A percentile compares a stretch with the other conserved stretches of the same genome.
phyloP scores from a whole-genome alignment of 441 rosid species.

The Aleurites moluccanus region DNA sequence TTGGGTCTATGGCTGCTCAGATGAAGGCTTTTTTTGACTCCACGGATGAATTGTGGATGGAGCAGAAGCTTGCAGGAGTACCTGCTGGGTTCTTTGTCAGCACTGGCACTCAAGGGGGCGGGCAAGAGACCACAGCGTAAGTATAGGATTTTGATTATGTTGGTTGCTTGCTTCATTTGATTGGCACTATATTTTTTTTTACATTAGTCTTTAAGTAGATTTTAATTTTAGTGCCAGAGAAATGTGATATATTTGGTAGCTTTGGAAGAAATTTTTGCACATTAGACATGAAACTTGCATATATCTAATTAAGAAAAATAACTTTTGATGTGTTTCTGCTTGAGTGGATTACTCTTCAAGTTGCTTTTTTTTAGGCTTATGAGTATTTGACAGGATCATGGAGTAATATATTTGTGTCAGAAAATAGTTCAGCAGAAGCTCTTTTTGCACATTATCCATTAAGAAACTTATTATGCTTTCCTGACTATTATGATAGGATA shows the following conservation, averaged over 20 bases:
- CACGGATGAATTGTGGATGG: conserved; percentile 61
- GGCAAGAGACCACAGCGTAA: conserved; percentile 93
- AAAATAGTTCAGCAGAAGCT: not conserved
- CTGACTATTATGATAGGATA: not conserved
- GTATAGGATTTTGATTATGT: conserved; percentile 20
- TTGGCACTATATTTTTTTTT: not conserved
- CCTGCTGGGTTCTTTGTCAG: conserved; percentile 88
- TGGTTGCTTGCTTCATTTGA: not conserved
- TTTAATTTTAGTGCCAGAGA: not conserved
- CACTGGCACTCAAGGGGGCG: conserved; percentile 94
- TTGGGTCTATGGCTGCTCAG: conserved; percentile 63
- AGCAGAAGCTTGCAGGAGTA: conserved; percentile 71
- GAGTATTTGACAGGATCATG: not conserved
- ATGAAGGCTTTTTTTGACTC: conserved; percentile 62
- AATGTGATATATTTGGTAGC: not conserved
- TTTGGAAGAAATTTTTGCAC: not conserved
- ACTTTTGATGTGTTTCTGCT: not conserved
- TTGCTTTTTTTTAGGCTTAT: not conserved
- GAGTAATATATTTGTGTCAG: not conserved
- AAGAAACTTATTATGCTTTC: not conserved
- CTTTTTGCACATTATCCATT: not conserved
- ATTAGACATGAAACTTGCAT: not conserved
- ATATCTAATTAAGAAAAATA: not conserved
- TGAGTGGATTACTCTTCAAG: not conserved
- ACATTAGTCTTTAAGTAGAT: not conserved